Base-by-base conservation (phyloP, 2,329 filamentous ascomycete species). In the Pseudogymnoascus sp. region DNA sequence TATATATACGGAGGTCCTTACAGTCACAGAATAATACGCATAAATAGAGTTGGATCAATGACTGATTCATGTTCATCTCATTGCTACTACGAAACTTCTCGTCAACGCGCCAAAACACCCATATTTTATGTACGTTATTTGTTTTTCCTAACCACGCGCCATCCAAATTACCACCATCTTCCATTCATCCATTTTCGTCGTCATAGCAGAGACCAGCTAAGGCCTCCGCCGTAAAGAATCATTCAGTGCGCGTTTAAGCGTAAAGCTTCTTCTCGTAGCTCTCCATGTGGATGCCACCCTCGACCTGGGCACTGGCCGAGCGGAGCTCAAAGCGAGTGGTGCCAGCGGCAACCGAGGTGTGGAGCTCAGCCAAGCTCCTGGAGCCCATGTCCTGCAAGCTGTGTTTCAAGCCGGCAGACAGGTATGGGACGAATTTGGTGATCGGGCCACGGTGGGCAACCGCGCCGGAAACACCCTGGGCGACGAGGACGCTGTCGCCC, bases 191-290 rank as follows among this genome's bases (percentile, higher is more conserved):
- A 23, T 23, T 13, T 61, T 40, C 59, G n/a, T 38, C 21, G 19
- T 23, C 57, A 61, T 26, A 61, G 33, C 38, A 38, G 35, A 61
- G 59, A 57, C 50, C 50, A 57, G 50, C 3, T 57, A 57, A 57
- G 50, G n/a, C 50, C 50, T 57, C 44, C 28, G 50, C 50, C 50
- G 28, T 57, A 57, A 17, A 33, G 50, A 57, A 33, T 57, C 50
- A 33, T 33, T 21, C 28, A 33, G 13, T 57, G 33, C 28, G 17
- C 33, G 11, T 53, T 71, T 86, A 97, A 72, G 92, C 91, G 79
- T 96, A 99, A 70, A 99, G 89, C 85, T 97, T 99, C 89, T 99
- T 99, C 83, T 97, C 95, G 76, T 96, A 97, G 76, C 91, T 93
- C 82, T 97, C 92, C 83, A 99, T 92, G 80, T 97, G 96, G 66